phyloP scores from a whole-genome alignment of 371 early-diverging fungal species.

The Zopfochytrium polystomum region DNA sequence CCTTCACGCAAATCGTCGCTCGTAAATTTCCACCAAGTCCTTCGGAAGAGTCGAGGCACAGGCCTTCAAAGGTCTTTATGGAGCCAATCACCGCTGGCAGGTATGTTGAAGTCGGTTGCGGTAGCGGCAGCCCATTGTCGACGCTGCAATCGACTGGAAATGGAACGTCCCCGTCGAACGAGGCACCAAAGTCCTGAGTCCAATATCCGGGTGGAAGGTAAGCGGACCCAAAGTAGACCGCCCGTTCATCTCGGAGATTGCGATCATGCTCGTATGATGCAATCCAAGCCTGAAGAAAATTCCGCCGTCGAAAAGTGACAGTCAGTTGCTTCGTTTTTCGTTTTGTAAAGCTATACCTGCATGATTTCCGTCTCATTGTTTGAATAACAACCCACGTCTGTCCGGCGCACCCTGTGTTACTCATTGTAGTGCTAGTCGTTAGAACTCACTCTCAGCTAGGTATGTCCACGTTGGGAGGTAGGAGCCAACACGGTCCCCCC shows the following conservation, averaged over 20 bases:
- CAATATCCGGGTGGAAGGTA: background rate
- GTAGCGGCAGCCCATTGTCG: background rate
- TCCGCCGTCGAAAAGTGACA: too few species aligned
- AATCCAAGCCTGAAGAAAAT: background rate
- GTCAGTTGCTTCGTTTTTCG: background rate
- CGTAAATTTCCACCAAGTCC: background rate
- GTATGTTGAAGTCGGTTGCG: background rate
- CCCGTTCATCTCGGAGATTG: background rate
- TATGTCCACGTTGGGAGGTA: background rate
- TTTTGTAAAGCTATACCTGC: background rate
- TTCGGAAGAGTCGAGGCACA: background rate
- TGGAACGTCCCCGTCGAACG: background rate
- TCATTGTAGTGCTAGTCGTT: background rate
- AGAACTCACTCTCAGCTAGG: background rate
- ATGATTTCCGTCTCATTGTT: background rate
- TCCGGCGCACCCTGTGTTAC: background rate
- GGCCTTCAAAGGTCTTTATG: background rate
- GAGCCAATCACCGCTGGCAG: too few species aligned
- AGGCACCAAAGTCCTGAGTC: background rate
- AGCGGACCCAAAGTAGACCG: background rate
- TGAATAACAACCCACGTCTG: background rate
- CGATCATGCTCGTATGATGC: background rate
- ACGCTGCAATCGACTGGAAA: slow-evolving; percentile 1
- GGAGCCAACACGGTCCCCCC: background rate
- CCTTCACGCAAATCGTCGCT: background rate